These are phyloP conservation scores for Wickerhamiella galacta DNA, from an alignment of 805 yeast species.

Conservation along the genomic window DNA sequence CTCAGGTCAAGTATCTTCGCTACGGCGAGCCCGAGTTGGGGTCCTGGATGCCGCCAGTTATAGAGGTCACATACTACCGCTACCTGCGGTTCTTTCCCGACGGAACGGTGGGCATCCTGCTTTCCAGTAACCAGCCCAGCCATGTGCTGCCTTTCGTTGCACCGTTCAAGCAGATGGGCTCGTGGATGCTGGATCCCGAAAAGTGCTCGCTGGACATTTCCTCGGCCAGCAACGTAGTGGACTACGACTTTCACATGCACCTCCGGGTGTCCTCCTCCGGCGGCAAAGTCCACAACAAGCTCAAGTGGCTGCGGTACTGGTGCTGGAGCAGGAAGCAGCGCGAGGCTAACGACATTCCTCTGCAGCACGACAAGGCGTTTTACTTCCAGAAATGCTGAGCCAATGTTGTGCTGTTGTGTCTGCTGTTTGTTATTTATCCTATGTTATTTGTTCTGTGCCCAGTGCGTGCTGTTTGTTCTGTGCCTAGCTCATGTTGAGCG, in stretches of 20 bases:
- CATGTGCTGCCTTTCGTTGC: conserved; percentile 42
- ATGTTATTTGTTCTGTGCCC: too few species aligned
- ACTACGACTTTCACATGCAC: conserved; percentile 47
- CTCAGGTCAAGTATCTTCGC: conserved; percentile 68
- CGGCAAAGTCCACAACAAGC: conserved; percentile 44
- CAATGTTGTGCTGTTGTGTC: too few species aligned
- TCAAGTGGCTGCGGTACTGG: conserved; percentile 54
- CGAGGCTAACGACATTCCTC: conserved; percentile 36
- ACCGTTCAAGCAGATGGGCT: conserved; percentile 18
- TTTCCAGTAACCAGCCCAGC: conserved; percentile 57
- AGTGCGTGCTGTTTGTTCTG: too few species aligned
- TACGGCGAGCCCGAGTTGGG: conserved; percentile 52
- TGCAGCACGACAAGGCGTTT: conserved; percentile 64
- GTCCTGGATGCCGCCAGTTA: conserved; percentile 56
- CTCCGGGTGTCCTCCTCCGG: conserved; percentile 46
- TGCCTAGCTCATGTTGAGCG: too few species aligned
- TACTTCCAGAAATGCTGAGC: conserved; percentile 38
- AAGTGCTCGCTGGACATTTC: conserved; percentile 34
- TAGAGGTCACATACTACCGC: conserved; percentile 76
- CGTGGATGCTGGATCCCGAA: conserved; percentile 43
- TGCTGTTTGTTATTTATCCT: too few species aligned
- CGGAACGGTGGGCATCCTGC: conserved; percentile 54
- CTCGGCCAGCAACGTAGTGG: conserved; percentile 40
- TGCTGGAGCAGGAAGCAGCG: conserved; percentile 39
- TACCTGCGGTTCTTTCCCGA: conserved; percentile 66